Percentiles rank a stretch among this genome's conserved stretches.
These are phyloP conservation scores for Aureobasidium melanogenum DNA, from an alignment of 2,329 filamentous ascomycete species.

Conservation along the genomic window DNA sequence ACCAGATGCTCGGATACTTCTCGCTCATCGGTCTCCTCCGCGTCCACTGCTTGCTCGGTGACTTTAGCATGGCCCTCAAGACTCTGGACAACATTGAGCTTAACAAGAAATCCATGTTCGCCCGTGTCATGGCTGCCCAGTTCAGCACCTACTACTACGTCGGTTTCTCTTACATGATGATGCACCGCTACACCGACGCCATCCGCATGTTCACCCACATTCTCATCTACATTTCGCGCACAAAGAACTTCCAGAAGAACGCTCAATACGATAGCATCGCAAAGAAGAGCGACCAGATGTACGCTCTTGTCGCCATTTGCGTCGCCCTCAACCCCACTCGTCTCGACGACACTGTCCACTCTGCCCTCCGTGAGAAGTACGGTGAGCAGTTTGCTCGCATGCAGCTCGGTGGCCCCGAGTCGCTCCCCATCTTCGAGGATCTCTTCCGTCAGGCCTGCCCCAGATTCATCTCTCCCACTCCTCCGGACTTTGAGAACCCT, in stretches of 20 bases:
- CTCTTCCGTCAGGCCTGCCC: conserved; percentile 96
- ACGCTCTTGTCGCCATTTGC: conserved; percentile 96
- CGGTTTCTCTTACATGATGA: conserved; percentile 99
- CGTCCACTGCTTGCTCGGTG: conserved; percentile 91
- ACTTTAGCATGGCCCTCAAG: conserved; percentile 97
- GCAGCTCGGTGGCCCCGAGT: conserved; percentile 90
- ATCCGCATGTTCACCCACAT: conserved; percentile 99
- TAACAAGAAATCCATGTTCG: conserved; percentile 99
- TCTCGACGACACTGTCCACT: conserved; percentile 98
- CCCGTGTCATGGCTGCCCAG: conserved; percentile 97
- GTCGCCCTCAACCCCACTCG: conserved; percentile 95
- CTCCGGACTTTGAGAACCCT: conserved; percentile 95
- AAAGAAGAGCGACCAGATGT: conserved; percentile 99
- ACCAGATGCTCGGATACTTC: conserved; percentile 98
- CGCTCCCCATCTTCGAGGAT: conserved; percentile 94
- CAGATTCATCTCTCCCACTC: conserved; percentile 97
- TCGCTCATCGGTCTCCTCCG: conserved; percentile 95
- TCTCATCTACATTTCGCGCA: conserved; percentile 94
- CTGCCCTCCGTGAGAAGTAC: conserved; percentile 95
- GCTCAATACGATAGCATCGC: conserved; percentile 96
- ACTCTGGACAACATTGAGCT: conserved; percentile 98
- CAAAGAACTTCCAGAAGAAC: conserved; percentile 99
- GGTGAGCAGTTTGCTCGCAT: conserved; percentile 95
- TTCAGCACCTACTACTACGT: conserved; percentile 99
- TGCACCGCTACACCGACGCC: conserved; percentile 97